Conservation (phyloP, 2,329 filamentous ascomycete species). For the Scedosporium minutisporum region DNA sequence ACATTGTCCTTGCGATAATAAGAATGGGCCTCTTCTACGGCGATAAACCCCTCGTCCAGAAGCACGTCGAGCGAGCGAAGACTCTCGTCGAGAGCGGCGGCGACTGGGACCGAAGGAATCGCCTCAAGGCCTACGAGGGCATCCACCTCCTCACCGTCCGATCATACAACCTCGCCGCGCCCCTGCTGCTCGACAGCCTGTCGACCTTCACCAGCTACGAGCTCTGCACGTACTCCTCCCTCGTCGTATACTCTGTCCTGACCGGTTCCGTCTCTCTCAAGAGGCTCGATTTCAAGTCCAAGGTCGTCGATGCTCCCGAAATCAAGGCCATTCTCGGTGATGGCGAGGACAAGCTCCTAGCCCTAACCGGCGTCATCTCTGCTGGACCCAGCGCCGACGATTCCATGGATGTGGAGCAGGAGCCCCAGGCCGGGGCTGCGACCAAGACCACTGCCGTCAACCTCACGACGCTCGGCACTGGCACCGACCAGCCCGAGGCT, state of each 20-base stretch:
- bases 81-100: conserved; percentile 87
- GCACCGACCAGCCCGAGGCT: conserved; percentile 61
- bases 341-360: conserved; percentile 76
- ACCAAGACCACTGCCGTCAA: conserved; percentile 64
- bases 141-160: conserved; percentile 87
- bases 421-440: conserved; percentile 39
- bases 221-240: conserved; percentile 88
- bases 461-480: conserved; percentile 69
- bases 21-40: conserved; percentile 93
- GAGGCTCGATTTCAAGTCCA: conserved; percentile 96
- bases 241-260: conserved; percentile 92
- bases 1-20: conserved; percentile 92
- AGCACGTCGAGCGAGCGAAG: conserved; percentile 83
- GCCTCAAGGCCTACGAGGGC: conserved; percentile 96
- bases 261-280: conserved; percentile 91
- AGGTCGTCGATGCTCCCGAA: conserved; percentile 96
- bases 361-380: conserved; percentile 69
- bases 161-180: conserved; percentile 80
- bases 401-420: conserved; percentile 57
- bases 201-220: conserved; percentile 99
- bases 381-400: conserved; percentile 75
- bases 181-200: conserved; percentile 88
- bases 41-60: conserved; percentile 85
- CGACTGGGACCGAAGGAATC: conserved; percentile 97
- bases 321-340: conserved; percentile 95